Evolutionary conservation across 139 green algal genomes (phyloP), one percentile per base, ranked within the genome.

Genomic region (Haematococcus sp.): DNA sequence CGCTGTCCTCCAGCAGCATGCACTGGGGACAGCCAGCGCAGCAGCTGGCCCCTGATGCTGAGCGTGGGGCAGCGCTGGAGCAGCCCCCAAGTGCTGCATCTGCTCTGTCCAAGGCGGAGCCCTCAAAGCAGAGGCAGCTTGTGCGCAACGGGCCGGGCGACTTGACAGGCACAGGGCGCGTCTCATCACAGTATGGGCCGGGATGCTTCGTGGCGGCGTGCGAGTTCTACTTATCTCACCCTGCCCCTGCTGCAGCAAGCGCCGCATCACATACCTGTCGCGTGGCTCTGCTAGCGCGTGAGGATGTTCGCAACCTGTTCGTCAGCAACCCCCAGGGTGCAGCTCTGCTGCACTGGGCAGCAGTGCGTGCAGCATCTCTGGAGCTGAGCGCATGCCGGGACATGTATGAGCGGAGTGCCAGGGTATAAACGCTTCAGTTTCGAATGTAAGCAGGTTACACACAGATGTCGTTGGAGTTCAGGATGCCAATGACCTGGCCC

Each of bases 141-240:
- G 32, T 20, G 34, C 19, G 68, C 31, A 30, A 9, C 25, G 40
- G 19, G 19, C 4, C 16, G 59, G 17, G 4, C 17, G 17, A 46
- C 61, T 15, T 25, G 33, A 31, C 61, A 52, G 7, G 9, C n/a
- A 4, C 74, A 80, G 75, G 30, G 64, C 63, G 16, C 46, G 28
- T 1, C 7, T 7, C 40, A 11, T 49, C 40, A 49, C 68, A 83
- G 66, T 77, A 83, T 35, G 78, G 78, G 7, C 51, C 78, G 3
- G 78, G 78, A 28, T 77, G 75, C 66, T 55, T 83, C 33, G 68
- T 83, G n/a, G 78, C 69, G 4, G 73, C 63, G 0, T n/a, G 40
- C 30, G 78, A 80, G 56, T 80, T 84, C 68, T 80, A 77, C 68
- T 68, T 84, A 51, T 16, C n/a, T 11, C 68, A 69, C 23, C 68